Base-by-base conservation (phyloP, 257 asterid genomes). In the Verbascum thapsus region DNA sequence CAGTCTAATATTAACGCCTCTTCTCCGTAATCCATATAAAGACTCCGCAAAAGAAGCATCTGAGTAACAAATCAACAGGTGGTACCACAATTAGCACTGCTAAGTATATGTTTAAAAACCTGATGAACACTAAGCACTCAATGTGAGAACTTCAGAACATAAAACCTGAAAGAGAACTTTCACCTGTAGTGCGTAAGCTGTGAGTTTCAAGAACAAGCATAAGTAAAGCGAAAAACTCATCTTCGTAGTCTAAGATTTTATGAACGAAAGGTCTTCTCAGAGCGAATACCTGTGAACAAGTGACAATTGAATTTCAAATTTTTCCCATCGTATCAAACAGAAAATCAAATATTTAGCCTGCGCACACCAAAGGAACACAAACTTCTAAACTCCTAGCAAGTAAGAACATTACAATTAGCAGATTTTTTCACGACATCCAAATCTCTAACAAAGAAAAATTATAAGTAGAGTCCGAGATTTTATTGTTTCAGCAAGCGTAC, bases 11-110 rank as follows among this genome's bases (percentile, higher is more conserved):
- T 81, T 81, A 71, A 81, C 95, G 16, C 87, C 91, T 76, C 97
- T 82, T 59, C 99, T 74, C 64, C 99, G 76, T 55, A 92, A 67
- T 16, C 99, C 96, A 68, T 92, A 92, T 45, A 92, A 82, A 13
- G 99, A 92, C 72, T 92, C 99, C 1, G 99, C 86, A 77, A 92
- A 92, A 8, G 97, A 92, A 71, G 95, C 99, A 70, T 92, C 99
- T 88, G 83, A 68, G 20, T 35, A 66, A 51, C 55, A 65, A 16
- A 41, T 79, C 77, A 78, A 56, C 38, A 45, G 66, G 50, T 30
- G 32, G 55, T 59, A 49, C 20, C 47, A 49, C 53, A 62, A 64
- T 19, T 9, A 58, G 42, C 17, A 45, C 44, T 26, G 32, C 32
- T 19, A 22, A 55, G 18, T 53, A 66, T 16, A 35, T 40, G 42